Conservation (phyloP, 192 early-diverging fungal genomes). For the Mortierella alpina region DNA sequence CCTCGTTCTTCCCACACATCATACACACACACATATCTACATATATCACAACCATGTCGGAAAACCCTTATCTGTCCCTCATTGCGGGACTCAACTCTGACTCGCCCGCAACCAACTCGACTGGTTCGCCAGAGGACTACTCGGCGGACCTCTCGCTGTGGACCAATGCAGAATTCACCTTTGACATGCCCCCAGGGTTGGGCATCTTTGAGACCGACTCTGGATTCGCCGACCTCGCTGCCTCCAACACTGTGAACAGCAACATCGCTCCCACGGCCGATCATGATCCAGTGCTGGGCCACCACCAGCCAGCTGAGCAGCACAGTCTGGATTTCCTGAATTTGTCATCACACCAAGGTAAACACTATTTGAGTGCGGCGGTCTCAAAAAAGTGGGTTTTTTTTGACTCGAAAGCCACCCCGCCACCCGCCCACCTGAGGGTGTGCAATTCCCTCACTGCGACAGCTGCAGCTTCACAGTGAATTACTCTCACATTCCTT, state of each 20-base stretch:
- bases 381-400: no score
- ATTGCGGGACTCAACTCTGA: constrained; percentile 60
- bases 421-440: no score
- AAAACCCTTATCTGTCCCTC: constrained; percentile 27
- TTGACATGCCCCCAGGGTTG: constrained; percentile 65
- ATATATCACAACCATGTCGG: constrained; percentile 22
- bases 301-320: neutral
- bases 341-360: neutral
- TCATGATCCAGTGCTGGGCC: constrained; percentile 3
- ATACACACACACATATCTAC: neutral
- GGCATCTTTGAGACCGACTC: constrained; percentile 61
- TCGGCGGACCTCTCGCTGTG: constrained; percentile 74
- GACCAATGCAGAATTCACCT: constrained; percentile 76
- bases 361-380: no score
- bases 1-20: neutral
- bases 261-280: neutral
- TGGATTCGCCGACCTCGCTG: constrained; percentile 20
- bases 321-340: constrained; percentile 13
- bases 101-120: constrained; percentile 55
- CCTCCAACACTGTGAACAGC: constrained; percentile 10
- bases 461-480: no score
- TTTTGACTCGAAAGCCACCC: no score
- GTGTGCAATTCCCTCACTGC: no score
- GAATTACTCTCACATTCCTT: no score
- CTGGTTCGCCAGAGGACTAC: constrained; percentile 69